Evolutionary conservation across 2,329 filamentous ascomycete species (phyloP).

Genomic region (Epicoccum nigrum): DNA sequence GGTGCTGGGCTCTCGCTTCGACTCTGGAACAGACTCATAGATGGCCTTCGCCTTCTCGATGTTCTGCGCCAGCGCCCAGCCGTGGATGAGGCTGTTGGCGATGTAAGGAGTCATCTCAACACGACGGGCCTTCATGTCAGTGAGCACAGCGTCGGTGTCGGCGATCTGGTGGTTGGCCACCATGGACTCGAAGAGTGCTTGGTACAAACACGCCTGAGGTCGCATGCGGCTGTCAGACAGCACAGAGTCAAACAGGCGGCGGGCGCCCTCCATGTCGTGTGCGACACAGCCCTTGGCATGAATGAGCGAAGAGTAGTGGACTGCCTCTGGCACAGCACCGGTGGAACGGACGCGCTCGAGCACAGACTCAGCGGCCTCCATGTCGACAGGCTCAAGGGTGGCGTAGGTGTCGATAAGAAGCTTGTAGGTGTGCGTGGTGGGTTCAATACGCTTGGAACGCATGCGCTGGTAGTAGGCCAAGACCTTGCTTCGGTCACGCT

Average conservation of each 20-base stretch:
- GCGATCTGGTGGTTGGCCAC: constrained; percentile 89
- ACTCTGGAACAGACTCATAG: constrained; percentile 77
- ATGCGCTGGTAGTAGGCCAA: constrained; percentile 94
- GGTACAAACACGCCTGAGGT: constrained; percentile 86
- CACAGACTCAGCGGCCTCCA: constrained; percentile 83
- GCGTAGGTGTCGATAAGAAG: constrained; percentile 94
- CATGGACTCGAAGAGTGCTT: constrained; percentile 96
- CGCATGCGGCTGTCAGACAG: constrained; percentile 70
- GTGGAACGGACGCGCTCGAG: constrained; percentile 76
- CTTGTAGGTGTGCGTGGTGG: constrained; percentile 97
- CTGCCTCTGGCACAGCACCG: constrained; percentile 81
- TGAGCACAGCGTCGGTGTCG: constrained; percentile 72
- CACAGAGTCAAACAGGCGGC: constrained; percentile 80
- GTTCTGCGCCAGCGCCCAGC: constrained; percentile 86
- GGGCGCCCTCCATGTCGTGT: constrained; percentile 87
- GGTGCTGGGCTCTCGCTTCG: constrained; percentile 91
- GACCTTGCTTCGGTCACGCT: constrained; percentile 93
- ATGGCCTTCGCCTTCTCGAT: constrained; percentile 78
- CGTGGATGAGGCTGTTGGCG: constrained; percentile 96
- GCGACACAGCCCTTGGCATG: constrained; percentile 94
- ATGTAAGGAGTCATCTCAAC: constrained; percentile 96
- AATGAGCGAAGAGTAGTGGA: constrained; percentile 94
- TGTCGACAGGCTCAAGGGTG: constrained; percentile 88
- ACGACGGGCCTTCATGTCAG: constrained; percentile 73
- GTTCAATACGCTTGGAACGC: constrained; percentile 82